Evolutionary conservation across 2,329 filamentous ascomycete species (phyloP).

Genomic region (Penicillium brevicompactum): DNA sequence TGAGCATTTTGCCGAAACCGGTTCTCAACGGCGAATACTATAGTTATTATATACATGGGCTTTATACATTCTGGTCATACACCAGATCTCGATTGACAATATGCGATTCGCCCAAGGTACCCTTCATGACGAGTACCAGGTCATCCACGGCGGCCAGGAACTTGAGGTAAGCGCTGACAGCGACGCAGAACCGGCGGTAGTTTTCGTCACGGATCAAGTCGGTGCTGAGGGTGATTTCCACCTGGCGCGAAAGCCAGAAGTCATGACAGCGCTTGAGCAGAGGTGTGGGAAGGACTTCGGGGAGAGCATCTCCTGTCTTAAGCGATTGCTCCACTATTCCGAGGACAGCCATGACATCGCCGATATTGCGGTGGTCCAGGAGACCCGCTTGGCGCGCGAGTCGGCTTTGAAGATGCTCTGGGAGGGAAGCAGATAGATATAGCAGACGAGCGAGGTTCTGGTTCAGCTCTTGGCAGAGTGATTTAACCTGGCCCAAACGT

Average conservation of each 20-base stretch:
- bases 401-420: constrained; percentile 44
- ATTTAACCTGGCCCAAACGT: constrained; percentile 34
- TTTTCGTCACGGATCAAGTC: constrained; percentile 44
- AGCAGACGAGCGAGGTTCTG: constrained; percentile 41
- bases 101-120: constrained; percentile 46
- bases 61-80: constrained; percentile 7
- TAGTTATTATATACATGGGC: too few species aligned
- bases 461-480: constrained; percentile 36
- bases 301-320: constrained; percentile 51
- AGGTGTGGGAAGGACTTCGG: constrained; percentile 52
- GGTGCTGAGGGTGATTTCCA: constrained; percentile 33
- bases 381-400: constrained; percentile 44
- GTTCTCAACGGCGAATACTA: too few species aligned
- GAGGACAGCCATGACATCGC: constrained; percentile 55
- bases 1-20: too few species aligned
- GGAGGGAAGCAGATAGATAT: constrained; percentile 35
- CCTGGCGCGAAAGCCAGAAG: constrained; percentile 23
- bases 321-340: constrained; percentile 51
- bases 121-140: constrained; percentile 49
- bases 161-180: constrained; percentile 47
- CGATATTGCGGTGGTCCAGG: constrained; percentile 48
- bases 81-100: constrained; percentile 28
- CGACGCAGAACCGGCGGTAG: constrained; percentile 52
- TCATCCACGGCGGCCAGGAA: constrained; percentile 50
- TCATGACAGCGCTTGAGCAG: constrained; percentile 42